Evolutionary conservation across 1,284 basidiomycete species (phyloP), one percentile per base, ranked within the genome.

Genomic region (Ceraceosorus bombacis): DNA sequence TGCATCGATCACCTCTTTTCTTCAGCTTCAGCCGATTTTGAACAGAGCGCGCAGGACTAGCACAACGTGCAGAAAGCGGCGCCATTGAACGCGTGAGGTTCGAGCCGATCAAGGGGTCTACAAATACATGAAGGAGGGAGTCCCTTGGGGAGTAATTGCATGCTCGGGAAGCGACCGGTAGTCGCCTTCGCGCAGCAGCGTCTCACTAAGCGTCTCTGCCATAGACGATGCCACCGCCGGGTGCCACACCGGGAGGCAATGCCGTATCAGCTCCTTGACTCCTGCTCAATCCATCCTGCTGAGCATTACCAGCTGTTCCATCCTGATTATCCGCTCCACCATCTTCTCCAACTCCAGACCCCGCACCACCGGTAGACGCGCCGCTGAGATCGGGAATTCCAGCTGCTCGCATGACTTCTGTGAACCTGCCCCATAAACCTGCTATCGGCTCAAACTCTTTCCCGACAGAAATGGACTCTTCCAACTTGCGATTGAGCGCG

Each of bases 381-480:
- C 15, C 36, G 50, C 46, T 37, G n/a, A 46, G 51, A 27, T 66
- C 60, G 1, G 68, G 65, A 5, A 75, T 62, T 6, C 75, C 75
- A 8, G 63, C 58, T 5, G 65, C 60, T 73, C 60, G 81, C 86
- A 90, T 90, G 65, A 91, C 81, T 59, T 85, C 80, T 67, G 89
- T 85, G 70, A 92, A 90, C 60, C 83, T 85, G 53, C 86, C 82
- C 92, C 92, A 96, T 27, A 96, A 81, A 3, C 84, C 81, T 1
- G 90, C 88, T 54, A 95, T 91, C 0, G 88, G 91, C 57, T 88
- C 85, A 77, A 95, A 94, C 80, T 95, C 93, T 64, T 86, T 86
- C 5, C 92, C 91, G 82, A 95, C 93, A 7, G 88, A 87, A 43
- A 89, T 82, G 0, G 90, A 88, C 76, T 95, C 90, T 78, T 96